Evolutionary conservation across 768 basidiomycete species (phyloP).

Genomic region (Termitomyces sp.): DNA sequence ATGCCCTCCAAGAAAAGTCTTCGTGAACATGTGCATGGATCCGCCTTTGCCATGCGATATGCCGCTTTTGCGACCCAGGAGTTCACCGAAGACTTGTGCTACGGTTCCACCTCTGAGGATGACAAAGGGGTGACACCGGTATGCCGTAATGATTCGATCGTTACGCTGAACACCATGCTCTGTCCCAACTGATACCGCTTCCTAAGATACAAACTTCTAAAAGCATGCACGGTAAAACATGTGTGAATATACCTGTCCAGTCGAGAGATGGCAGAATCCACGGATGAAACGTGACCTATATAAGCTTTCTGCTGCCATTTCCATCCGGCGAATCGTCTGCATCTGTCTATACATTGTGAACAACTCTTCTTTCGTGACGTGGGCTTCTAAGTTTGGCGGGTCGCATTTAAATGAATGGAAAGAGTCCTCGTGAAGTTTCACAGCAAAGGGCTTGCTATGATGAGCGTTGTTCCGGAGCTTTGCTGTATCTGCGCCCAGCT

Average conservation of each 20-base stretch:
- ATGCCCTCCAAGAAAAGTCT: conserved; percentile 34
- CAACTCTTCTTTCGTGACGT: conserved; percentile 71
- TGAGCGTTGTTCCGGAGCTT: conserved; percentile 41
- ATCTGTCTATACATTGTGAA: conserved; percentile 90
- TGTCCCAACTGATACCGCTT: conserved; percentile 58
- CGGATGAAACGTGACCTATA: conserved; percentile 98
- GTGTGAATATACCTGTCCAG: conserved; percentile 75
- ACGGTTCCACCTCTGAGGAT: conserved; percentile 91
- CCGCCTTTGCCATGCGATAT: conserved; percentile 94
- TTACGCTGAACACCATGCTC: conserved; percentile 68
- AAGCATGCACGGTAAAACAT: neutral
- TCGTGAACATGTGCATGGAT: conserved; percentile 61
- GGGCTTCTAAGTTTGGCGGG: conserved; percentile 69
- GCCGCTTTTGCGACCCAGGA: conserved; percentile 84
- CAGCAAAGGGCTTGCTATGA: conserved; percentile 63
- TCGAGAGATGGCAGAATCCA: conserved; percentile 93
- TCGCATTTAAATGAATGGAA: conserved; percentile 81
- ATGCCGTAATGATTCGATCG: conserved; percentile 93
- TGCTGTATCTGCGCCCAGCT: conserved; percentile 78
- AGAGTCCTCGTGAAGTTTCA: conserved; percentile 85
- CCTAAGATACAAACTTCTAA: conserved; percentile 45
- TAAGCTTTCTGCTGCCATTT: conserved; percentile 93
- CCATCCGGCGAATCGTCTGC: conserved; percentile 91
- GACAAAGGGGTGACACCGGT: conserved; percentile 97
- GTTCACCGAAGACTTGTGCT: conserved; percentile 68